A percentile compares a stretch with the other conserved stretches of the same genome.
These are phyloP conservation scores for Chrysoporthe puriensis DNA, from an alignment of 2,329 filamentous ascomycete species.

Conservation along the genomic window DNA sequence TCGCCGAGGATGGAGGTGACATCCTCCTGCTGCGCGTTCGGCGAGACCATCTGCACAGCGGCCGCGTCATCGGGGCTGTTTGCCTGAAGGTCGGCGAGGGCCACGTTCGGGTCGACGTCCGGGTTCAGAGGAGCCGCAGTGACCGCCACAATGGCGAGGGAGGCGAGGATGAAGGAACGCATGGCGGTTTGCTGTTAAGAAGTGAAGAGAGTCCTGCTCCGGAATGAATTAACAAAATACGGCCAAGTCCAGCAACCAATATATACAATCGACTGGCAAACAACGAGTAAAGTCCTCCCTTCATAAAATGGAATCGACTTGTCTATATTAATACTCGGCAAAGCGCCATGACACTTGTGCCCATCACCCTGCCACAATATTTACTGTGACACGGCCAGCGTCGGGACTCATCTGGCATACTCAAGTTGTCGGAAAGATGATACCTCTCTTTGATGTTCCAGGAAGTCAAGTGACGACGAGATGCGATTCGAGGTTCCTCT, in stretches of 20 bases:
- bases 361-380: background rate
- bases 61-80: slow-evolving; percentile 18
- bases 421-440: background rate
- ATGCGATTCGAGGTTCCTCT: slow-evolving; percentile 21
- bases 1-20: slow-evolving; percentile 2
- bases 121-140: slow-evolving; percentile 21
- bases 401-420: background rate
- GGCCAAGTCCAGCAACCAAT: background rate
- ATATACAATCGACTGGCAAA: slow-evolving; percentile 11
- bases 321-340: background rate
- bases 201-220: background rate
- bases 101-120: slow-evolving; percentile 13
- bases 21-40: slow-evolving; percentile 14
- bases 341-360: background rate
- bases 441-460: too few relatives aligned
- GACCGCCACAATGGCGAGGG: slow-evolving; percentile 18
- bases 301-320: background rate
- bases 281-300: too few relatives aligned
- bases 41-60: slow-evolving; percentile 22
- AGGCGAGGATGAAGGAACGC: slow-evolving; percentile 22
- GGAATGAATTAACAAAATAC: background rate
- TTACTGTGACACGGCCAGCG: too few relatives aligned
- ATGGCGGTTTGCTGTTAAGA: background rate
- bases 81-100: slow-evolving; percentile 10
- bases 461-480: background rate